Base-by-base conservation (phyloP, 202 grass and related monocot species). In the Schoenoplectus tabernaemontani region DNA sequence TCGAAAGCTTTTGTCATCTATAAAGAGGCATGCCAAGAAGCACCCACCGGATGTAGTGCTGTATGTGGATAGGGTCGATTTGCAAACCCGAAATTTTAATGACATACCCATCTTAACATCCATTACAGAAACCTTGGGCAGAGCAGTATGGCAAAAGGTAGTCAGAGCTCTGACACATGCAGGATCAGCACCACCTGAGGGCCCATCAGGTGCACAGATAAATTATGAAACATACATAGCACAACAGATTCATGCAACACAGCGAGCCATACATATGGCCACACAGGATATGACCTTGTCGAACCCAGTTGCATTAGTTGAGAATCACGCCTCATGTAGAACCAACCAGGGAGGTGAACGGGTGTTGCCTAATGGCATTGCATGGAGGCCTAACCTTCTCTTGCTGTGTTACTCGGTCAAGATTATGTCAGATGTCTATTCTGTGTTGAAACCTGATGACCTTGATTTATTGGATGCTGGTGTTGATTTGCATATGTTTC, bases 61-160 rank as follows among this genome's bases (percentile, higher is more conserved):
- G 50, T 96, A 96, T 82, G 93, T 96, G 0, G 93, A 96, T 83
- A 84, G 93, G 56, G 81, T 93, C 53, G 90, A 96, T 87, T 85
- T 70, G 4, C 88, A 84, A 66, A 80, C 82, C 36, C 82, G 84
- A 24, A 89, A 92, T 61, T 79, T 47, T 51, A 89, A 89, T 37
- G 86, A 83, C 85, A 33, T 93, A 56, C 81, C 83, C 58, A 74
- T 93, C 15, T 39, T 96, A 70, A 80, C 39, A 84, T 57, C 61
- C n/a, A 96, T 96, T 75, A 93, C 93, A 48, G 87, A 77, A 57
- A 85, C 87, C 46, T 84, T 96, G 67, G 93, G 93, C 44, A 61
- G 37, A n/a, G 75, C 84, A 53, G 84, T 93, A 76, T 96, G 93
- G 93, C 43, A 79, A 63, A 96, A 84, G 48, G 73, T 82, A 26